Conservation (phyloP, 2,329 filamentous ascomycete species). For the Alternaria panax region DNA sequence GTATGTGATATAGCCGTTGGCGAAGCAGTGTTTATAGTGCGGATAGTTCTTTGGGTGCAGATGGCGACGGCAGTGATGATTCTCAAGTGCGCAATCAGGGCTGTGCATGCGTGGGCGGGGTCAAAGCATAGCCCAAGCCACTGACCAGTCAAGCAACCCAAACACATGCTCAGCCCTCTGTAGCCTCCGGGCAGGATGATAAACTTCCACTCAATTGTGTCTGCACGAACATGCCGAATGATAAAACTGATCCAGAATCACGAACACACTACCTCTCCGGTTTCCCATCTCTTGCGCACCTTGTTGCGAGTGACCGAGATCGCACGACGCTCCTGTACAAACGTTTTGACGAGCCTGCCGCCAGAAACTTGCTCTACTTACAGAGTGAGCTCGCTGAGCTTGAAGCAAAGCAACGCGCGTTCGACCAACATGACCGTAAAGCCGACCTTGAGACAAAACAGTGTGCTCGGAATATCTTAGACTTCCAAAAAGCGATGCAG, state of each 20-base stretch:
- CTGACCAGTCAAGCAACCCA: background rate
- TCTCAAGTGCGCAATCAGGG: too few relatives aligned
- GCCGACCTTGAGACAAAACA: constrained; percentile 7
- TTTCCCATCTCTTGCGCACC: constrained; percentile 26
- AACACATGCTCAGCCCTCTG: constrained; percentile 1
- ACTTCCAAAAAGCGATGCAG: background rate
- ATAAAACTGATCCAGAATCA: background rate
- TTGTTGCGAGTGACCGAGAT: constrained; percentile 25
- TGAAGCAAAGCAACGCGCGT: background rate
- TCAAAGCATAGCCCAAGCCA: background rate
- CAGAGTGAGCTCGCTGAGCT: background rate
- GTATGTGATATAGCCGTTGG: too few relatives aligned
- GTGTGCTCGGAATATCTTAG: constrained; percentile 10
- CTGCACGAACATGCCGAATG: background rate
- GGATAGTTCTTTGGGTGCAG: too few relatives aligned
- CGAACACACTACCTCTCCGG: constrained; percentile 9
- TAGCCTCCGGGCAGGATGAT: background rate
- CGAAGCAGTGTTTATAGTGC: too few relatives aligned
- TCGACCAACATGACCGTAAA: background rate
- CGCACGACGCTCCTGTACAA: constrained; percentile 21
- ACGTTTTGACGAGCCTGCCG: constrained; percentile 16
- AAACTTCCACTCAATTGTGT: background rate
- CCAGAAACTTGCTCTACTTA: background rate
- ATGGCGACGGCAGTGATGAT: too few relatives aligned
- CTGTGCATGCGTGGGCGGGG: background rate